Conservation (phyloP, 2,329 filamentous ascomycete species). For the Parasarocladium wereldwijsianum region DNA sequence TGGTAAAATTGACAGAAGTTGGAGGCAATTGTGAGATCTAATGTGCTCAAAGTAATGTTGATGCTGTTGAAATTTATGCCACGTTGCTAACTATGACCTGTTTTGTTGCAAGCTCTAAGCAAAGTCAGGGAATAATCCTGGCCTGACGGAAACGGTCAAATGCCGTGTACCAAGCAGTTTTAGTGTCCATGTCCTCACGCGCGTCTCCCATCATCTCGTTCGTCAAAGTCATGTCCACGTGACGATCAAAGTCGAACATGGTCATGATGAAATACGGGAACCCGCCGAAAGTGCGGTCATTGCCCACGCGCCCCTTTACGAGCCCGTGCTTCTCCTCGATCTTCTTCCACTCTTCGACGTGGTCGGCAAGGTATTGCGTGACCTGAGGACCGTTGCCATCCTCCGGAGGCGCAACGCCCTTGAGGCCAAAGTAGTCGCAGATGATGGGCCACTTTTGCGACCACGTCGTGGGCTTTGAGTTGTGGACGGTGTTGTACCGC, state of each 20-base stretch:
- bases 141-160: slow-evolving; percentile 18
- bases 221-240: slow-evolving; percentile 17
- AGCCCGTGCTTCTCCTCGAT: slow-evolving; percentile 18
- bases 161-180: slow-evolving; percentile 15
- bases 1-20: too few species aligned
- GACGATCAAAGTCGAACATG: slow-evolving; percentile 19
- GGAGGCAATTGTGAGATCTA: too few species aligned
- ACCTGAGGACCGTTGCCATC: slow-evolving; percentile 16
- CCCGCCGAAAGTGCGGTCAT: slow-evolving; percentile 14
- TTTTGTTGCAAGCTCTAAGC: neutral
- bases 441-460: slow-evolving; percentile 28
- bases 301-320: slow-evolving; percentile 15
- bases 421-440: slow-evolving; percentile 28
- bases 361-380: slow-evolving; percentile 15
- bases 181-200: slow-evolving; percentile 14
- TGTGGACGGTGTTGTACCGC: slow-evolving; percentile 26
- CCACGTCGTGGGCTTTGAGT: slow-evolving; percentile 21
- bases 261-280: slow-evolving; percentile 19
- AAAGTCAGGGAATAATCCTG: slow-evolving; percentile 15
- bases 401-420: slow-evolving; percentile 18
- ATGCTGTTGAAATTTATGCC: too few species aligned
- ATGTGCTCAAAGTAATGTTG: too few species aligned
- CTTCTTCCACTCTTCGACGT: slow-evolving; percentile 15
- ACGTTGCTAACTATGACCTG: too few species aligned
- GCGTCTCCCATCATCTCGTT: slow-evolving; percentile 16